These are phyloP conservation scores for Aureobasidium namibiae DNA, from an alignment of 2,329 filamentous ascomycete genomes.

Conservation along the genomic window DNA sequence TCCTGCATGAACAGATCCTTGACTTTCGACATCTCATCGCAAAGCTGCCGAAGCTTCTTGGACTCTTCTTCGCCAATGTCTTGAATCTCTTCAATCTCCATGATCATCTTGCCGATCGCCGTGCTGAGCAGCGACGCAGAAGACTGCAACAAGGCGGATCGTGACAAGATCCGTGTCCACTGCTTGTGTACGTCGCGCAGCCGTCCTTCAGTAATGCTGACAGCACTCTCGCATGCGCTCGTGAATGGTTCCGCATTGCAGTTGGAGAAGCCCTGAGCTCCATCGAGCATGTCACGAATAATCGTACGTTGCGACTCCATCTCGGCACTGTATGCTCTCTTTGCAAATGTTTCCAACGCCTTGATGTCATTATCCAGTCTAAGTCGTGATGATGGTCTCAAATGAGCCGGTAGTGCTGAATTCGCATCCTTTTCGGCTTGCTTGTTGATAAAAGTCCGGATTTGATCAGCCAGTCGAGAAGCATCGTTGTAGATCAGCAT, in stretches of 20 bases:
- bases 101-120: conserved; percentile 50
- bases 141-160: conserved; percentile 53
- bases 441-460: conserved; percentile 41
- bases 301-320: conserved; percentile 59
- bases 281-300: conserved; percentile 53
- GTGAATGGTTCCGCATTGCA: conserved; percentile 53
- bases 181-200: conserved; percentile 48
- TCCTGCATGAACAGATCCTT: conserved; percentile 49
- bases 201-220: conserved; percentile 49
- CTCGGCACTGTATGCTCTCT: conserved; percentile 53
- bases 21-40: conserved; percentile 46
- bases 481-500: conserved; percentile 61
- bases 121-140: conserved; percentile 51
- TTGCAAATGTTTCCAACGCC: conserved; percentile 50
- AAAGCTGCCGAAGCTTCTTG: conserved; percentile 49
- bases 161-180: conserved; percentile 52
- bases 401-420: conserved; percentile 22
- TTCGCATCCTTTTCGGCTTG: conserved; percentile 30
- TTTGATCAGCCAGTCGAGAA: conserved; percentile 47
- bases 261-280: conserved; percentile 52
- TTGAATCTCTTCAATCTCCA: conserved; percentile 54
- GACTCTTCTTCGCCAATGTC: conserved; percentile 58
- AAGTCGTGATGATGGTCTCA: conserved; percentile 30
- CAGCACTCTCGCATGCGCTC: conserved; percentile 51
- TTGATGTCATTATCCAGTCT: conserved; percentile 47